Conservation (phyloP, 2,329 filamentous ascomycete genomes). For the Colletotrichum zoysiae region DNA sequence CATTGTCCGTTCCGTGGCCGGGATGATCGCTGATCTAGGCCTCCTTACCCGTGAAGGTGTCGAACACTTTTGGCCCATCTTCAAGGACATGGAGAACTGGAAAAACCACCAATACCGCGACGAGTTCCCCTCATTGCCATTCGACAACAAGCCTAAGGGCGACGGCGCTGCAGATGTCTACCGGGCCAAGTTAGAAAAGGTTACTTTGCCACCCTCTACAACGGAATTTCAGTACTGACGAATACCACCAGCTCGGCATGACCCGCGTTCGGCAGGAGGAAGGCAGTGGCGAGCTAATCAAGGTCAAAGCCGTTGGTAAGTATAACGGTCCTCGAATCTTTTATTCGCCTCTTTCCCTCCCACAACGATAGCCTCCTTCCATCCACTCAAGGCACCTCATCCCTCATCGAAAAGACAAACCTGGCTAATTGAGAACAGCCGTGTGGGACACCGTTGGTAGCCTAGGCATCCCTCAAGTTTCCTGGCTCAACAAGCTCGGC, state of each 20-base stretch:
- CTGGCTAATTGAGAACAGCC: slow-evolving; percentile 43
- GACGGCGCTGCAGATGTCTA: slow-evolving; percentile 57
- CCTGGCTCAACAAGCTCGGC: slow-evolving; percentile 61
- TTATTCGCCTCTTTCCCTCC: no score
- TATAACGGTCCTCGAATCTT: background rate
- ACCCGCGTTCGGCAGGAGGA: slow-evolving; percentile 58
- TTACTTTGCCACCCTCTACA: slow-evolving; percentile 43
- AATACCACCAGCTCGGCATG: slow-evolving; percentile 41
- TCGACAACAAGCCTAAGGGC: slow-evolving; percentile 63
- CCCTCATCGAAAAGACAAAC: slow-evolving; percentile 39
- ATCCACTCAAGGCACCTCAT: no score
- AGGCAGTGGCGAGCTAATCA: slow-evolving; percentile 57
- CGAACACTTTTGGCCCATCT: slow-evolving; percentile 67
- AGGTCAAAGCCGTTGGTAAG: slow-evolving; percentile 59
- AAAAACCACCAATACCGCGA: slow-evolving; percentile 59
- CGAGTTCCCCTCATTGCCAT: slow-evolving; percentile 61
- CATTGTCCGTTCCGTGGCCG: slow-evolving; percentile 67
- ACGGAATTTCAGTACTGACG: background rate
- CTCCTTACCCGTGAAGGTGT: slow-evolving; percentile 66
- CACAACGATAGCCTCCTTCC: no score
- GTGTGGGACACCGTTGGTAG: slow-evolving; percentile 60
- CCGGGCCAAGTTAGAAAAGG: slow-evolving; percentile 58
- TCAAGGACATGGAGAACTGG: slow-evolving; percentile 69
- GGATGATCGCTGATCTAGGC: slow-evolving; percentile 64
- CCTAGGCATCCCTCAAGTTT: slow-evolving; percentile 59